Conservation (phyloP, 208 protist genomes). For the Wallacemonas rigidus region DNA sequence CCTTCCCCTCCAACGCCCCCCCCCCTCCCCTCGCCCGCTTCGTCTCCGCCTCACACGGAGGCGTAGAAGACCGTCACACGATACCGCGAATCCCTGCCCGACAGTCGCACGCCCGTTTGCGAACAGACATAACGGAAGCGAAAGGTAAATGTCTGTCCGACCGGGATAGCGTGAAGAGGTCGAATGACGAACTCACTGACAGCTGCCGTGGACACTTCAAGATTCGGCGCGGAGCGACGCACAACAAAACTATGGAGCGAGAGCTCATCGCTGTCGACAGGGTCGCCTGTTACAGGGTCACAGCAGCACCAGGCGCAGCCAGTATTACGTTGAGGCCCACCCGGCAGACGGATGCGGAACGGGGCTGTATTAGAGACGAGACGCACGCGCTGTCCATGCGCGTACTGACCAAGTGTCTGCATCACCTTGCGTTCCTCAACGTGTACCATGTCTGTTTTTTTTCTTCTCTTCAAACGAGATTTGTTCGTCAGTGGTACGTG, state of each 20-base stretch:
- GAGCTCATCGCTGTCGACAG: background rate
- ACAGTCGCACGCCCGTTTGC: background rate
- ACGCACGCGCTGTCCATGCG: conserved; percentile 12
- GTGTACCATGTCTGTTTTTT: background rate
- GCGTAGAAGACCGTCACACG: conserved; percentile 14
- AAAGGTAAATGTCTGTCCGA: conserved; percentile 2
- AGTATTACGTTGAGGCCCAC: background rate
- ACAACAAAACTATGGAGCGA: background rate
- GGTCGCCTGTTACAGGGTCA: background rate
- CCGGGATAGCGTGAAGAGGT: background rate
- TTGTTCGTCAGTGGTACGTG: background rate
- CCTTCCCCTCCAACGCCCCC: background rate
- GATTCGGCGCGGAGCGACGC: background rate
- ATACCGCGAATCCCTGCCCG: background rate
- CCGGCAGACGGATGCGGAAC: conserved; percentile 13
- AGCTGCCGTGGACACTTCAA: background rate
- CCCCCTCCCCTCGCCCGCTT: background rate
- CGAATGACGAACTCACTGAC: background rate
- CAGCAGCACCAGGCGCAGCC: conserved; percentile 16
- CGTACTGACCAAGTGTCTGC: conserved; percentile 12
- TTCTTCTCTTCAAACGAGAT: background rate
- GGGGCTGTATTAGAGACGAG: conserved; percentile 4
- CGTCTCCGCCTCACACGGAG: background rate
- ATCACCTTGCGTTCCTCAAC: background rate
- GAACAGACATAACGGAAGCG: conserved; percentile 1